Evolutionary conservation across 2,329 filamentous ascomycete species (phyloP), one percentile per base, ranked within the genome.

Genomic region (Westerdykella ornata): DNA sequence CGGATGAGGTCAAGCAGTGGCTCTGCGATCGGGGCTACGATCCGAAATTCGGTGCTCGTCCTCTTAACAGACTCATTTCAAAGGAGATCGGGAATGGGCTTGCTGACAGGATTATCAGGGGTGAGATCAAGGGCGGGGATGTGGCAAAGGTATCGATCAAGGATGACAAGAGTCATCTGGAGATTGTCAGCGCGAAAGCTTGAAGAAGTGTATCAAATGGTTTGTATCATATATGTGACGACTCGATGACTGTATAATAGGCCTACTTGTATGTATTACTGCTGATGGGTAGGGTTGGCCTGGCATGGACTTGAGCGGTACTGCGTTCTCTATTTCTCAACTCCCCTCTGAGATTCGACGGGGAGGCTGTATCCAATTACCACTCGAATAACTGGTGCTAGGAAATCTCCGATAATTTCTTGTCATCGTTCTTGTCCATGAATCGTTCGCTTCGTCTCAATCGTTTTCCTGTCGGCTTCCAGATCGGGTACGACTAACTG

Each of bases 71-170:
- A 29, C 76, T 97, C 39, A 96, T 97, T 51, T 80, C 85, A 16
- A 94, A 84, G 57, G 81, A 96, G 67, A 88, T 98, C 51, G 83
- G 86, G 45, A 96, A 96, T 63, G 76, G 80, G 3, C 74, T 97
- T 30, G 92, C 92, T 0, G 89, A 95, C 60, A 85, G 84, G 70
- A 94, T 98, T 55, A 97, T 97, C 54, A 76, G 85, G 41, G 92
- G 92, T 15, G 72, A 88, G 65, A 68, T 97, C 45, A 84, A 81
- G 65, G 78, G 73, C 43, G 88, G 88, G 1, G 82, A 94, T 56
- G 76, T 70, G 2, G 90, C 85, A 4, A 75, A 74, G 44, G 84
- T 95, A 11, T 71, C 69, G 37, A 73, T 95, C 43, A 82, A 78
- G 39, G 75, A 78, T 11, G 79, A 59, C 28, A 46, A 45, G 1